Evolutionary conservation across 495 filamentous ascomycete species (phyloP).

Genomic region (Penicillium canescens): DNA sequence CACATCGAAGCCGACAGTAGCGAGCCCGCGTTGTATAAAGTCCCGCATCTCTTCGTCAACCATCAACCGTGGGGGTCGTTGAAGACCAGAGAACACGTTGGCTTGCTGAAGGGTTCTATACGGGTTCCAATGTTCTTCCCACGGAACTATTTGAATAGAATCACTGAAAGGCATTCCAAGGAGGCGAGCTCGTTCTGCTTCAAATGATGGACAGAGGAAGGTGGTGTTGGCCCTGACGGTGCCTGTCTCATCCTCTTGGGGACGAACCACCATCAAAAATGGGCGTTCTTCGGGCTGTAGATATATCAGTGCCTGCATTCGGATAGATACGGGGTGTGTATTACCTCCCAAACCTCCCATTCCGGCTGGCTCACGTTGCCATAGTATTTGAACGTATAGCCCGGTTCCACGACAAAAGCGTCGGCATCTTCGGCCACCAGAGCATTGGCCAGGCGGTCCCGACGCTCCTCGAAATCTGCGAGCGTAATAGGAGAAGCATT

Average conservation of each 20-base stretch:
- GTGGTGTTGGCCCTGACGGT: slow-evolving; percentile 45
- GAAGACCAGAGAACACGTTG: slow-evolving; percentile 20
- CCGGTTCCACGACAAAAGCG: slow-evolving; percentile 55
- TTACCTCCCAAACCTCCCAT: slow-evolving; percentile 57
- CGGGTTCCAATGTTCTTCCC: slow-evolving; percentile 61
- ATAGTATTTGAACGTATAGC: slow-evolving; percentile 60
- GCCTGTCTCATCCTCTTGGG: slow-evolving; percentile 29
- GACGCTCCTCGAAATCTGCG: slow-evolving; percentile 43
- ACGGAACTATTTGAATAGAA: slow-evolving; percentile 45
- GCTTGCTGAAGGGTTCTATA: slow-evolving; percentile 46
- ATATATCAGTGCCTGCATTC: background rate
- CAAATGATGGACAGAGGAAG: slow-evolving; percentile 54
- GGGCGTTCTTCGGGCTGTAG: slow-evolving; percentile 54
- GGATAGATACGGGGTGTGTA: background rate
- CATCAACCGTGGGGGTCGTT: slow-evolving; percentile 40
- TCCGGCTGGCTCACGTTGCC: slow-evolving; percentile 53
- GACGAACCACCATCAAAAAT: slow-evolving; percentile 54
- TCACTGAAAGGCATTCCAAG: slow-evolving; percentile 51
- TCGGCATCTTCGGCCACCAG: slow-evolving; percentile 42
- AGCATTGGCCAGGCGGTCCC: slow-evolving; percentile 48
- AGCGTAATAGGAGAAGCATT: slow-evolving; percentile 37
- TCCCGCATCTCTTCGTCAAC: slow-evolving; percentile 60
- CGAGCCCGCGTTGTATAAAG: slow-evolving; percentile 52
- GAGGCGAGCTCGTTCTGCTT: slow-evolving; percentile 51
- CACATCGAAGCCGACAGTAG: slow-evolving; percentile 46